A percentile compares a stretch with the other conserved stretches of the same genome.
These are phyloP conservation scores for Fusarium sulawesiense DNA, from an alignment of 2,329 filamentous ascomycete species.

Conservation along the genomic window DNA sequence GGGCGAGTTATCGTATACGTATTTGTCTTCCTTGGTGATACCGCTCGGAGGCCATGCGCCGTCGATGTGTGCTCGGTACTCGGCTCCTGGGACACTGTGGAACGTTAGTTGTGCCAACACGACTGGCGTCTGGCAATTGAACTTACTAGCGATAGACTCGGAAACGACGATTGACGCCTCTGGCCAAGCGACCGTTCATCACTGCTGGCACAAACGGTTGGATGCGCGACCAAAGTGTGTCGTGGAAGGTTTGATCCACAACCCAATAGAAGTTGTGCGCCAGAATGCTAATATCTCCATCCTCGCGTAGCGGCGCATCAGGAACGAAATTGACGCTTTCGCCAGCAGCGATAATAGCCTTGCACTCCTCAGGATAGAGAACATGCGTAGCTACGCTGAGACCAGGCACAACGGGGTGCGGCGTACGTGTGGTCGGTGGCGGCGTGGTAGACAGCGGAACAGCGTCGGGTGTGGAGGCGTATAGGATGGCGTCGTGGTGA, in stretches of 20 bases:
- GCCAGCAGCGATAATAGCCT: constrained; percentile 72
- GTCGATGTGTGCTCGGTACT: constrained; percentile 77
- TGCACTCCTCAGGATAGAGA: constrained; percentile 71
- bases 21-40: constrained; percentile 66
- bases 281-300: constrained; percentile 72
- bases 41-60: constrained; percentile 80
- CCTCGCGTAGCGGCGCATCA: constrained; percentile 74
- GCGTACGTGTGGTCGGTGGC: constrained; percentile 63
- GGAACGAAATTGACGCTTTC: constrained; percentile 74
- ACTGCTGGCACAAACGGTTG: constrained; percentile 65
- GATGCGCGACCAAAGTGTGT: constrained; percentile 72
- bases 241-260: constrained; percentile 70
- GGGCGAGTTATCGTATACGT: constrained; percentile 75
- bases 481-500: constrained; percentile 72
- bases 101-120: not conserved
- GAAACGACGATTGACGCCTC: constrained; percentile 76
- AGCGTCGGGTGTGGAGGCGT: constrained; percentile 68
- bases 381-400: constrained; percentile 70
- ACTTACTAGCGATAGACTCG: constrained; percentile 72
- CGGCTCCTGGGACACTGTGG: constrained; percentile 70
- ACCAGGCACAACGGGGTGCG: constrained; percentile 72
- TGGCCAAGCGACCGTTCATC: constrained; percentile 66
- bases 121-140: accelerated
- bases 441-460: constrained; percentile 61
- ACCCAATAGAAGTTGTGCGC: constrained; percentile 83